Base-by-base conservation (phyloP, 257 asterid species). In the Pogostemon cablin region DNA sequence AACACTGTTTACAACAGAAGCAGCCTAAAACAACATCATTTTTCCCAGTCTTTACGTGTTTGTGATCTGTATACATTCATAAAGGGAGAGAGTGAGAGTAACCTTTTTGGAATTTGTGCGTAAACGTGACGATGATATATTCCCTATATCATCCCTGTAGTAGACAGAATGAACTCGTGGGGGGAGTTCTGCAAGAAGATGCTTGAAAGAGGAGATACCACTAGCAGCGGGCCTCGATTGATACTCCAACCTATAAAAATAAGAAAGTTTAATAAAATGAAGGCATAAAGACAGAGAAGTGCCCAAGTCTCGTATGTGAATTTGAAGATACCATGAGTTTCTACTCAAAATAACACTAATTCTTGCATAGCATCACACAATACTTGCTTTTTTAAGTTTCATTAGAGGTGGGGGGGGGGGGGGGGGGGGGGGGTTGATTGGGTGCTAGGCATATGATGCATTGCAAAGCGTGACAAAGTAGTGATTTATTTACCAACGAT, bases 101-200 rank as follows among this genome's bases (percentile, higher is more conserved):
- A 93, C 99, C 97, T 95, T 95, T 86, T 82, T 89, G 76, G 86
- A 78, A 72, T 73, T 77, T 59, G 86, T 81, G 49, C 98, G 98
- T 46, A 95, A 78, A 32, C 88, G 95, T 49, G 99, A 95, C 50
- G 99, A 80, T 17, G 98, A 95, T 77, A 95, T 91, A 62, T 95
- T 95, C 70, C 98, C 99, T 10, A 95, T 95, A 42, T 78, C 82
- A 84, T 95, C 99, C 77, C 99, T 86, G 89, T 95, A 95, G 86
- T 95, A 95, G 75, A 95, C 99, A 68, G 99, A 95, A 81, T 89
- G 99, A 82, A 91, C 97, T 62, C 95, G 84, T 42, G 98, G 98
- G 53, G 99, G 99, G 65, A 95, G 79, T 75, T 79, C 93, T 25
- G 96, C 99, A 68, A 86, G 86, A 80, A 95, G 88, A 86, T 91